A percentile compares a stretch with the other conserved stretches of the same genome.
phyloP scores from a whole-genome alignment of 305 asterid species.

The Fraxinus sp. region DNA sequence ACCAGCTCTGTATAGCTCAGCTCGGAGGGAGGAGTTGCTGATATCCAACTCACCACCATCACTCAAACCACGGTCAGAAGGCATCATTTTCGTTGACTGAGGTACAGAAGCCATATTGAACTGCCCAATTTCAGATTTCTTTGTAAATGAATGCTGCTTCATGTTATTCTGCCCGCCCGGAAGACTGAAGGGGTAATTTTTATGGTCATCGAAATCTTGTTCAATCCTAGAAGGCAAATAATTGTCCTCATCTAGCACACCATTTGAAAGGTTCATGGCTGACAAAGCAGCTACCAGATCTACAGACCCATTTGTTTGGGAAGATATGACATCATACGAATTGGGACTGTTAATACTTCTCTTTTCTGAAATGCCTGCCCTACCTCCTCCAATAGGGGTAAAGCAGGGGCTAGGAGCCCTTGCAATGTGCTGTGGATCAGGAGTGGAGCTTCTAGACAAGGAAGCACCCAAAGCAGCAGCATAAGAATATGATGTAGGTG shows the following conservation, averaged over 20 bases:
- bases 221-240: conserved; percentile 47
- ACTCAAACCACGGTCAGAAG: conserved; percentile 42
- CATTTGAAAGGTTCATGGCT: conserved; percentile 76
- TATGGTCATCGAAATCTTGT: conserved; percentile 51
- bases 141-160: conserved; percentile 53
- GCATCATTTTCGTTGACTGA: conserved; percentile 31
- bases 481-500: conserved; percentile 75
- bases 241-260: conserved; percentile 51
- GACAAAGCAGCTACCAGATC: conserved; percentile 84
- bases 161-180: conserved; percentile 63
- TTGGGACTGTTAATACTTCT: conserved; percentile 57
- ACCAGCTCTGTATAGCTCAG: conserved; percentile 51
- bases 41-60: conserved; percentile 44
- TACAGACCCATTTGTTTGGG: conserved; percentile 55
- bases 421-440: conserved; percentile 79
- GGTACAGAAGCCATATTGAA: conserved; percentile 32
- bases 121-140: conserved; percentile 50
- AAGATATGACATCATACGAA: conserved; percentile 52
- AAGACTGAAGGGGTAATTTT: conserved; percentile 53
- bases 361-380: conserved; percentile 61
- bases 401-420: conserved; percentile 95
- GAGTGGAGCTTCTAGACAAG: conserved; percentile 94
- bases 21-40: conserved; percentile 37
- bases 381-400: conserved; percentile 83
- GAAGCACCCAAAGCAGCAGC: conserved; percentile 92